phyloP scores from a whole-genome alignment of 495 filamentous ascomycete genomes.

The Aspergillus leporis region DNA sequence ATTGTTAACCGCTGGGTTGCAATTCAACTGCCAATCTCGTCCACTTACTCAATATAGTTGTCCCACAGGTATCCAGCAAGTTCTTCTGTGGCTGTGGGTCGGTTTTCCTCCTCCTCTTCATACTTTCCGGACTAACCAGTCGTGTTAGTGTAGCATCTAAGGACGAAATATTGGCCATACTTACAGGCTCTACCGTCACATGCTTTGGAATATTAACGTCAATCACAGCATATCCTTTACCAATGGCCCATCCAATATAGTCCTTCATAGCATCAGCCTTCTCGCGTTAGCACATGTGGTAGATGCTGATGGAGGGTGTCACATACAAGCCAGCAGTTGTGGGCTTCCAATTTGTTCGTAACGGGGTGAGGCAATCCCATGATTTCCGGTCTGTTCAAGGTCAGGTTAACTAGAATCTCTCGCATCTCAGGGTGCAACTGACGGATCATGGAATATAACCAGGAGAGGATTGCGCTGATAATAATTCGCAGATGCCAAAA shows the following conservation, averaged over 20 bases:
- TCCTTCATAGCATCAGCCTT: conserved; percentile 76
- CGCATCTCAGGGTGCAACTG: conserved; percentile 32
- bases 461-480: conserved; percentile 57
- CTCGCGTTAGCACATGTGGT: conserved; percentile 38
- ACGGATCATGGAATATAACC: conserved; percentile 83
- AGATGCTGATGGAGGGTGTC: conserved; percentile 7
- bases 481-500: conserved; percentile 73
- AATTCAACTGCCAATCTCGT: background rate
- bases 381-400: conserved; percentile 64
- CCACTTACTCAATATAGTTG: conserved; percentile 80
- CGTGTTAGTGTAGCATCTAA: conserved; percentile 6
- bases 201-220: conserved; percentile 87
- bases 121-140: conserved; percentile 30
- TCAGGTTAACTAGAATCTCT: conserved; percentile 1
- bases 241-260: conserved; percentile 80
- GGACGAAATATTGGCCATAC: conserved; percentile 25
- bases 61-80: conserved; percentile 91
- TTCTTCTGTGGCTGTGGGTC: conserved; percentile 61
- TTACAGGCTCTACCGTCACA: conserved; percentile 47
- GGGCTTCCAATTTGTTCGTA: conserved; percentile 70
- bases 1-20: conserved; percentile 3
- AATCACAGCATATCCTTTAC: conserved; percentile 73
- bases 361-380: conserved; percentile 65
- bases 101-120: conserved; percentile 45
- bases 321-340: conserved; percentile 85